A percentile compares a stretch with the other conserved stretches of the same genome.
Conservation (phyloP, 805 yeast species). For the Lipomyces yamanashiensis region DNA sequence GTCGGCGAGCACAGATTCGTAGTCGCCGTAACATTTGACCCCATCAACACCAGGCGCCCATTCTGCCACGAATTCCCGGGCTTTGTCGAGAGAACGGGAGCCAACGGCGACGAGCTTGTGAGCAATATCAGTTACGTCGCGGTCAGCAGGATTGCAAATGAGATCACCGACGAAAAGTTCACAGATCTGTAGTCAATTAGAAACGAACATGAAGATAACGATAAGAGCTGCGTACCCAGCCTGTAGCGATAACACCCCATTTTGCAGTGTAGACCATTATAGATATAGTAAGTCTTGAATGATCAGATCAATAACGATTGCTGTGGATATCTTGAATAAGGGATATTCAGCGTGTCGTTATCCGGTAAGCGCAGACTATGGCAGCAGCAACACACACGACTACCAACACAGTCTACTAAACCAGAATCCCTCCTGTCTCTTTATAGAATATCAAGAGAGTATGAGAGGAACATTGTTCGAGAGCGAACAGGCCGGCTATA, state of each 20-base stretch:
- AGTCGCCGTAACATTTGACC: slow-evolving; percentile 41
- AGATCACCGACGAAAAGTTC: slow-evolving; percentile 28
- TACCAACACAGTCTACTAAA: too few species aligned
- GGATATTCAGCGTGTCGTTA: too few species aligned
- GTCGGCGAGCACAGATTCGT: slow-evolving; percentile 51
- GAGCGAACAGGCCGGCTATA: too few species aligned
- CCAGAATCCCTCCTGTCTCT: too few species aligned
- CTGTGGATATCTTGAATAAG: too few species aligned
- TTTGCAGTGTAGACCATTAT: slow-evolving; percentile 28
- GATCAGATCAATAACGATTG: too few species aligned
- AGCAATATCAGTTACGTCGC: slow-evolving; percentile 39
- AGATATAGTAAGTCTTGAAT: too few species aligned
- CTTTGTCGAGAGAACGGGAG: slow-evolving; percentile 40
- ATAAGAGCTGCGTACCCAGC: slow-evolving; percentile 10
- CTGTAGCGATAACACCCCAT: slow-evolving; percentile 34
- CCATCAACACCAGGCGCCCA: slow-evolving; percentile 37
- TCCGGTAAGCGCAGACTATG: too few species aligned
- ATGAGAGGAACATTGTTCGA: too few species aligned
- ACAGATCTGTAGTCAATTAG: slow-evolving; percentile 31
- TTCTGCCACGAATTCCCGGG: slow-evolving; percentile 39
- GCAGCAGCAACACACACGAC: too few species aligned
- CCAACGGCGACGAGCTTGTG: slow-evolving; percentile 43
- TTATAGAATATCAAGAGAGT: too few species aligned
- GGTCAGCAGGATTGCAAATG: slow-evolving; percentile 28
- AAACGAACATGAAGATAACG: not conserved